Evolutionary conservation across 2,329 filamentous ascomycete genomes (phyloP).

Genomic region (Calonectria hawksworthii): DNA sequence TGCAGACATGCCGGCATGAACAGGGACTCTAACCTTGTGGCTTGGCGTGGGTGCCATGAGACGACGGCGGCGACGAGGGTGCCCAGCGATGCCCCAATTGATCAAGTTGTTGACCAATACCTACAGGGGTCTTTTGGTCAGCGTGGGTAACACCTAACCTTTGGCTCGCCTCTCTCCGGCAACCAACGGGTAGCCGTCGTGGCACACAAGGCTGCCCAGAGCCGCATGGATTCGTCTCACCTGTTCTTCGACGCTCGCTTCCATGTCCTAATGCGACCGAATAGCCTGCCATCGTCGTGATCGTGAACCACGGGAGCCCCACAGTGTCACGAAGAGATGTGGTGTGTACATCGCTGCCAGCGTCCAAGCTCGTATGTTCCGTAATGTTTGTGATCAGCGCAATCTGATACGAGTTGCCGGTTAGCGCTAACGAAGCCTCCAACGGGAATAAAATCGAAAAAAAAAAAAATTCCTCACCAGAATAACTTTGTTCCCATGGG

Average conservation of each 20-base stretch:
- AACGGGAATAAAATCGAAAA: slow-evolving; percentile 3
- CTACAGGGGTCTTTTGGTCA: slow-evolving; percentile 3
- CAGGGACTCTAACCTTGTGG: slow-evolving; percentile 1
- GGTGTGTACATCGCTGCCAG: background rate
- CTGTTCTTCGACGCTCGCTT: background rate
- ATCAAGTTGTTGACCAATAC: slow-evolving; percentile 7
- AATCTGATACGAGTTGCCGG: background rate
- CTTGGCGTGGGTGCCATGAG: slow-evolving; percentile 10
- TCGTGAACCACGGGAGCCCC: background rate
- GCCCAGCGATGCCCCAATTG: background rate
- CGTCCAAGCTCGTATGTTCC: background rate
- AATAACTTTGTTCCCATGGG: background rate
- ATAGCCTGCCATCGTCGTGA: background rate
- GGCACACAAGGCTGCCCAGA: background rate
- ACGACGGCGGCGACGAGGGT: background rate
- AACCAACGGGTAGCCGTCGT: background rate
- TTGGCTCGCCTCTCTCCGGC: background rate
- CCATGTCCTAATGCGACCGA: background rate
- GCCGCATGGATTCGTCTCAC: background rate
- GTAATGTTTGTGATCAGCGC: background rate
- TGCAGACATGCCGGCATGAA: slow-evolving; percentile 8
- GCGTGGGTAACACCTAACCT: background rate
- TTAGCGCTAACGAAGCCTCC: background rate
- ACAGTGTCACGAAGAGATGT: background rate
- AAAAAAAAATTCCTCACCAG: background rate